Evolutionary conservation across 192 early-diverging fungal genomes (phyloP).

Genomic region (Backusella morwellensis): DNA sequence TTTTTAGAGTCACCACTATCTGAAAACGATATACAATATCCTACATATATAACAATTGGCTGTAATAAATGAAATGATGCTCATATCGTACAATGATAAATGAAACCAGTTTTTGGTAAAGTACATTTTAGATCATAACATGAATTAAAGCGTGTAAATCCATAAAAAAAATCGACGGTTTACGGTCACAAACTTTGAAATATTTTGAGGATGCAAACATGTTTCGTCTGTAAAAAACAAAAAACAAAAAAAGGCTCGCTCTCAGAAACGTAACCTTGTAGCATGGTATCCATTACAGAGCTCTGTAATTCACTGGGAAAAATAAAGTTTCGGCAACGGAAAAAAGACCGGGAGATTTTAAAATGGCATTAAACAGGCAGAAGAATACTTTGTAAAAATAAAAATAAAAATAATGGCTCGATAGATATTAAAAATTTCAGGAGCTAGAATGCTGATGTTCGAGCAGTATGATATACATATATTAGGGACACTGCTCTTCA

Average conservation of each 20-base stretch:
- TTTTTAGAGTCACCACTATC: background rate
- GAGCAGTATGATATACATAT: background rate
- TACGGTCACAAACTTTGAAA: background rate
- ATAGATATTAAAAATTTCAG: background rate
- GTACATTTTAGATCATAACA: background rate
- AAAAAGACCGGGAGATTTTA: background rate
- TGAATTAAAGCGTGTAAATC: background rate
- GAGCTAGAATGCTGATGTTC: background rate
- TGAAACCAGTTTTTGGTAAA: background rate
- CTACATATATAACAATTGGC: background rate
- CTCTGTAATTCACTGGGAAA: background rate
- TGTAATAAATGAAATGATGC: background rate
- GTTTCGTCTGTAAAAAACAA: background rate
- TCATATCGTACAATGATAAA: background rate
- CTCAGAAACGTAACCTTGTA: background rate
- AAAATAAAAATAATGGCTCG: background rate
- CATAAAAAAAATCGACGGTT: background rate
- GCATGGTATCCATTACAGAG: background rate
- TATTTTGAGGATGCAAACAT: background rate
- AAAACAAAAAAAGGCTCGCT: background rate
- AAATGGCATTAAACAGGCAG: background rate
- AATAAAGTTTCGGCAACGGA: background rate
- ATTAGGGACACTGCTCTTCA: background rate
- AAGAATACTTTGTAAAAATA: background rate
- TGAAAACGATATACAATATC: background rate